phyloP scores from a whole-genome alignment of 768 basidiomycete genomes.

The Rhodotorula sphaerocarpa region DNA sequence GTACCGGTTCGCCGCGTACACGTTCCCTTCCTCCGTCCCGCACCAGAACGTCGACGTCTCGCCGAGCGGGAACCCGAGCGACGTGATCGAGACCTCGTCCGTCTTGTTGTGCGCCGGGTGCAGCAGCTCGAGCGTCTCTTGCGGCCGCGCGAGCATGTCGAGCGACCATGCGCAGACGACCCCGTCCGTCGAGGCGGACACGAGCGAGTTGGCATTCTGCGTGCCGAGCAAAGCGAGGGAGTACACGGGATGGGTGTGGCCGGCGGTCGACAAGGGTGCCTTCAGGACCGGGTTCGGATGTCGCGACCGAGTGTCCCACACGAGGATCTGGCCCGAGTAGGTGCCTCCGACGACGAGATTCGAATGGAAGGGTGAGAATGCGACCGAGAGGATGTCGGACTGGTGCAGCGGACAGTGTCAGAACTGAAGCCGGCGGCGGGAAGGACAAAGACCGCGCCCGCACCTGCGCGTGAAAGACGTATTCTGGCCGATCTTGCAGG shows the following conservation, averaged over 20 bases:
- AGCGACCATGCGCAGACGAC: constrained; percentile 95
- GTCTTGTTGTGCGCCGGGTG: constrained; percentile 93
- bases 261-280: constrained; percentile 88
- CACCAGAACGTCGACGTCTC: constrained; percentile 97
- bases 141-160: constrained; percentile 97
- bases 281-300: constrained; percentile 93
- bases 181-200: constrained; percentile 94
- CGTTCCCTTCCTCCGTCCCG: constrained; percentile 94
- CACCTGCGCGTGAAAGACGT: constrained; percentile 96
- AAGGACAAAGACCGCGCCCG: constrained; percentile 32
- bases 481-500: constrained; percentile 87
- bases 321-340: constrained; percentile 95
- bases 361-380: constrained; percentile 95
- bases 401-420: constrained; percentile 42
- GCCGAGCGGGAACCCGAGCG: constrained; percentile 86
- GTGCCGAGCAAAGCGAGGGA: constrained; percentile 98
- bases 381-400: constrained; percentile 96
- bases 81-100: constrained; percentile 88
- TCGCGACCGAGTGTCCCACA: constrained; percentile 89
- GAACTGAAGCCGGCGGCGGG: too few species aligned
- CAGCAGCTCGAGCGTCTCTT: constrained; percentile 89
- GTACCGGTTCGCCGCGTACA: constrained; percentile 93
- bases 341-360: constrained; percentile 96
- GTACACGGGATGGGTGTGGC: constrained; percentile 97
- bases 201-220: constrained; percentile 95